Base-by-base conservation (phyloP, 352 stramenopile genomes). In the Pythium rhizo-oryzae region DNA sequence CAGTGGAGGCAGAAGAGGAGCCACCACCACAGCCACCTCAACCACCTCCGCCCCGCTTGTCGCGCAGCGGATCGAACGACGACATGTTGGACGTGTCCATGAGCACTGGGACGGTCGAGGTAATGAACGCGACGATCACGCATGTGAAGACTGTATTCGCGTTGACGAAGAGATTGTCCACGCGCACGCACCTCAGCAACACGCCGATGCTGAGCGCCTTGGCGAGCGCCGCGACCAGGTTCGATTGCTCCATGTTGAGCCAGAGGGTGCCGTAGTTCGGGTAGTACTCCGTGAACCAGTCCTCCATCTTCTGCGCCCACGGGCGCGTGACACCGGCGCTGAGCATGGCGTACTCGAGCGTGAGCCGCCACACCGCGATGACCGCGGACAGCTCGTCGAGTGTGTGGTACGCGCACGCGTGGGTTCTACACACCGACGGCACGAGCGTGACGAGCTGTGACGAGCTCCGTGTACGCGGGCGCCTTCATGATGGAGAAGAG, bases 361-460 rank as follows among this genome's bases (percentile, higher is more conserved):
- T 97, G 30, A 98, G 35, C 30, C 92, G 71, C 69, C 85, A 94
- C n/a, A 82, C 93, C 1, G 89, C 90, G 25, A 98, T 73, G 25
- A 98, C 92, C 11, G 96, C 96, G 0, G 92, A 87, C 6, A 98
- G 76, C 68, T 98, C 96, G 37, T 94, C 94, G n/a, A 99, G 79
- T 4, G 89, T 80, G 62, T 97, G 84, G 78, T 97, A 98, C 28
- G 90, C 72, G 78, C 98, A 99, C 15, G 91, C 86, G 79, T 99
- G 98, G 4, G 89, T 97, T 43, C 74, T 90, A 11, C 94, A 94
- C 8, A 88, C 92, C 6, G 87, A 96, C 23, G 93, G 93, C 35
- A 98, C 87, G 35, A 88, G 76, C 9, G n/a, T n/a, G n/a, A n/a
- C n/a, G n/a, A n/a, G n/a, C n/a, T n/a, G 81, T 90, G 30, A 86